Evolutionary conservation across 2,329 filamentous ascomycete species (phyloP), one percentile per base, ranked within the genome.

Genomic region (Coleophoma crateriformis): DNA sequence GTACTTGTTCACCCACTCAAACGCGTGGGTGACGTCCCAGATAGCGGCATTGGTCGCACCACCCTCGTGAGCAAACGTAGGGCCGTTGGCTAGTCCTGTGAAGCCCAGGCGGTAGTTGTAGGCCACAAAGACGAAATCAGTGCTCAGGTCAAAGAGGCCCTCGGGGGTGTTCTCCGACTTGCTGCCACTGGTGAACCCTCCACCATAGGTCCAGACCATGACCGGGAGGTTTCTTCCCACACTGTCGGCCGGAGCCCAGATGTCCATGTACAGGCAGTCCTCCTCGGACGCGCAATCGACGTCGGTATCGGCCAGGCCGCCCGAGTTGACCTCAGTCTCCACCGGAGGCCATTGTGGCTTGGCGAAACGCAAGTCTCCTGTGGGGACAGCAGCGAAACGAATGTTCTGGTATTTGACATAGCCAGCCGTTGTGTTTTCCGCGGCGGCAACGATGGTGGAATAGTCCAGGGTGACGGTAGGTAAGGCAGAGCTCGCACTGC

Each of bases 1-100:
- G 51, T 76, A 67, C 46, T 71, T 63, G 47, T 72, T 68, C 1
- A 74, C 70, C 74, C 75, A 78, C 49, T 75, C 60, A 17, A 78
- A 65, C 2, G 70, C 68, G 3, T 70, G 63, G 51, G 75, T 70
- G 52, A 74, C 72, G 56, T 70, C 67, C 32, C 72, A 61, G 22
- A 61, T 38, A 11, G 48, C 50, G 19, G 48, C 42, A 33, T 60
- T 60, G 3, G 57, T 55, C 11, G 51, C 59, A 7, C 57, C 62
- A 11, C 64, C 64, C 46, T 67, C 56, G 43, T 67, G 64, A 3
- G 55, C 47, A 7, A 61, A 45, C 4, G 58, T 59, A 3, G 60
- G 58, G 1, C 62, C 60, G 32, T 58, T 65, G 8, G 60, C 60
- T 15, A 64, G 46, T 15, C 64, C 63, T 11, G 61, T 62, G 38